Conservation (phyloP, 75 land plant species). For the Adiantum capillusveneris region DNA sequence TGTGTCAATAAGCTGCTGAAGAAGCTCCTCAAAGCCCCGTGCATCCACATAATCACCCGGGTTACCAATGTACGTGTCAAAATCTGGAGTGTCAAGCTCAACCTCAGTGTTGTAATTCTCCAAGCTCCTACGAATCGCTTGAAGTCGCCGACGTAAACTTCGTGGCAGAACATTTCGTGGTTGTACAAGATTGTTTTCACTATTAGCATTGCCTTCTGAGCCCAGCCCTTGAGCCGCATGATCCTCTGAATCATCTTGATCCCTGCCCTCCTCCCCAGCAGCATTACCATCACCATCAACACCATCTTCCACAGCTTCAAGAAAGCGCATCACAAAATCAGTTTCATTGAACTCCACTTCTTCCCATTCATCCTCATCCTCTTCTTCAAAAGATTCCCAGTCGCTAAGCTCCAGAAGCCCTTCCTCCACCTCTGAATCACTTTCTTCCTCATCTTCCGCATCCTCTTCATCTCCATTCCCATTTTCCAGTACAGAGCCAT, state of each 20-base stretch:
- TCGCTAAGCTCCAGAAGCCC: constrained; percentile 35
- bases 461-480: too few relatives aligned
- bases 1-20: constrained; percentile 43
- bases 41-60: constrained; percentile 46
- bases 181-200: constrained; percentile 13
- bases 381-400: constrained; percentile 36
- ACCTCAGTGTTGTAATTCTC: constrained; percentile 17
- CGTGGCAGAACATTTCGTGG: constrained; percentile 8
- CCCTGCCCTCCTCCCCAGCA: constrained; percentile 7
- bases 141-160: constrained; percentile 14
- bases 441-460: constrained; percentile 16
- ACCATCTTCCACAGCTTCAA: constrained; percentile 1
- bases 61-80: constrained; percentile 26
- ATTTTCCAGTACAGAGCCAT: too few relatives aligned
- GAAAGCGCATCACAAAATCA: not conserved
- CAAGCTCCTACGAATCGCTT: constrained; percentile 19
- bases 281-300: constrained; percentile 11
- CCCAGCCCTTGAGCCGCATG: constrained; percentile 9
- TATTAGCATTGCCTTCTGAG: constrained; percentile 2
- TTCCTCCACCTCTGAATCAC: constrained; percentile 58
- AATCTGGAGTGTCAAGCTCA: constrained; percentile 20
- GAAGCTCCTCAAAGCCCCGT: constrained; percentile 41
- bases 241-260: constrained; percentile 10
- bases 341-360: constrained; percentile 30
- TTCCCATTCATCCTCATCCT: constrained; percentile 57